Percentiles rank a stretch among this genome's conserved stretches.
phyloP scores from a whole-genome alignment of 352 stramenopile genomes.

The Globisporangium yorkense region DNA sequence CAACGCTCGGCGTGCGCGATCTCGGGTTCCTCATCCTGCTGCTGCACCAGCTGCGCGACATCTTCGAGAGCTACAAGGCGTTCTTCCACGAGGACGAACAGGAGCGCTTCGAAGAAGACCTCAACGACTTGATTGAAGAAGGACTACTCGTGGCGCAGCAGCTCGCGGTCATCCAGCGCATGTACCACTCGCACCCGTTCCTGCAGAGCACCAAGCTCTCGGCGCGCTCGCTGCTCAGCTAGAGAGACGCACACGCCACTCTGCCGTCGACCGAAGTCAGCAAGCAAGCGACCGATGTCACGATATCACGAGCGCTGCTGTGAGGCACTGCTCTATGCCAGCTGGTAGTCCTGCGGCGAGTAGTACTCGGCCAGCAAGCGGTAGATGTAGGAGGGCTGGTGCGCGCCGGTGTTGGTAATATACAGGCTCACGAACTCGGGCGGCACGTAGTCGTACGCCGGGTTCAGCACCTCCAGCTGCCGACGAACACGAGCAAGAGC shows the following conservation, averaged over 20 bases:
- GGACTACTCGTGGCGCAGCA: conserved; percentile 72
- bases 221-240: conserved; percentile 35
- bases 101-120: conserved; percentile 76
- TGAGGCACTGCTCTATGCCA: conserved; percentile 27
- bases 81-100: conserved; percentile 78
- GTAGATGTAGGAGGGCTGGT: conserved; percentile 99
- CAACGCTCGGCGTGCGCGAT: conserved; percentile 54
- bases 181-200: conserved; percentile 84
- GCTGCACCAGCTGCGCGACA: conserved; percentile 67
- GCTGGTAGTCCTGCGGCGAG: conserved; percentile 93
- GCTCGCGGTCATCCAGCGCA: conserved; percentile 81
- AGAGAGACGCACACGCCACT: neutral
- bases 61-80: conserved; percentile 63
- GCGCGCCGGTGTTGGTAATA: conserved; percentile 97
- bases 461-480: conserved; percentile 94
- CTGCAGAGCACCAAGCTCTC: conserved; percentile 52
- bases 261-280: neutral
- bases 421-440: conserved; percentile 96
- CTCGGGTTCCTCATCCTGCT: conserved; percentile 69
- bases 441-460: conserved; percentile 97
- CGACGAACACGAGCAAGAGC: conserved; percentile 1
- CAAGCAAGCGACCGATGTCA: too few relatives aligned
- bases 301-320: too few relatives aligned
- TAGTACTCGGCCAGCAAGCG: conserved; percentile 98
- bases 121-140: conserved; percentile 77